Percentiles rank a stretch among this genome's conserved stretches.
phyloP scores from a whole-genome alignment of 106 monocot species.

The Xerophyta viscosa region DNA sequence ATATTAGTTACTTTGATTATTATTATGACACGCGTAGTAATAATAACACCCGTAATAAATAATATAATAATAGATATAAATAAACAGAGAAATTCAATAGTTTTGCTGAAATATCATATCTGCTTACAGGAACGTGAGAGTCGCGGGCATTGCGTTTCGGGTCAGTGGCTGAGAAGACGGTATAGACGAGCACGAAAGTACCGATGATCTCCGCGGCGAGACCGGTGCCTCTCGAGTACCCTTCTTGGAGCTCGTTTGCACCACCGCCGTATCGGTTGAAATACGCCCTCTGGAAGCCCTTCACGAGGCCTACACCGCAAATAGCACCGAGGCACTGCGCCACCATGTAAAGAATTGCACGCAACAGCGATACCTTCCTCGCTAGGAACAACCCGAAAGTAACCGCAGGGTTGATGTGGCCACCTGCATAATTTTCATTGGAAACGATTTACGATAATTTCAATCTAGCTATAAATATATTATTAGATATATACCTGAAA shows the following conservation, averaged over 20 bases:
- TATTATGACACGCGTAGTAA: too few relatives aligned
- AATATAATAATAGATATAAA: too few relatives aligned
- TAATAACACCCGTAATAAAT: too few relatives aligned
- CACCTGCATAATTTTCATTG: too few relatives aligned
- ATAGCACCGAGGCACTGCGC: conserved; percentile 24
- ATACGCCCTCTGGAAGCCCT: conserved; percentile 8
- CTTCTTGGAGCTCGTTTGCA: conserved; percentile 11
- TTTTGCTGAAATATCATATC: background rate
- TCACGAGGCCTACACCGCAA: conserved; percentile 23
- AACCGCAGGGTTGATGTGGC: conserved; percentile 27
- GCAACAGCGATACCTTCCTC: conserved; percentile 12
- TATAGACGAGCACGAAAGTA: conserved; percentile 59
- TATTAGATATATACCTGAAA: background rate
- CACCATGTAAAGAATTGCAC: conserved; percentile 19
- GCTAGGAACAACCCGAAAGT: conserved; percentile 27
- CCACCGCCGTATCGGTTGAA: conserved; percentile 16
- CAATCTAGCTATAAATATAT: background rate
- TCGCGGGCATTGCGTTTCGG: conserved; percentile 57
- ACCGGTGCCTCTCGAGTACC: conserved; percentile 46
- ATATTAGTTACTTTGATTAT: too few relatives aligned
- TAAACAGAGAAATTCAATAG: too few relatives aligned
- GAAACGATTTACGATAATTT: too few relatives aligned
- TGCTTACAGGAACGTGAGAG: conserved; percentile 66
- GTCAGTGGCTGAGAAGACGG: conserved; percentile 65
- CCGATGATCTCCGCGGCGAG: conserved; percentile 60